Base-by-base conservation (phyloP, 2,329 filamentous ascomycete species). In the Cercospora sesami region DNA sequence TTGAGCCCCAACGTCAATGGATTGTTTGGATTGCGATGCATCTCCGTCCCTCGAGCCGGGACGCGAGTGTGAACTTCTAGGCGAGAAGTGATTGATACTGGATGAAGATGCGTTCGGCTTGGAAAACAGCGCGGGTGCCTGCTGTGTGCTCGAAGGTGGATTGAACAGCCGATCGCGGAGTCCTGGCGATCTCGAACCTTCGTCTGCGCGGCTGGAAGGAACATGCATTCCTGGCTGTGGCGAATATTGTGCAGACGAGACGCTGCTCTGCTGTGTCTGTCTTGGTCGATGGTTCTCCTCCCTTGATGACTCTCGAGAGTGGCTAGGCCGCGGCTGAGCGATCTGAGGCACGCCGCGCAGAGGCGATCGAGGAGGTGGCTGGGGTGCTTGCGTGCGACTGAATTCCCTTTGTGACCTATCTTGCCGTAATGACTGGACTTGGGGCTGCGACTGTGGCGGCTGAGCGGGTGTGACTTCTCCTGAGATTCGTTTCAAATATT, bases 401-500 rank as follows among this genome's bases (percentile, higher is more conserved):
- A 64, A 64, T 3, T 69, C 60, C 16, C 66, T 48, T 16, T 55
- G 21, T 4, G 63, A 51, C 30, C 59, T 31, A 16, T 65, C 31
- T 53, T 70, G 66, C 45, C 70, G 63, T 21, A 65, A 57, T 5
- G 69, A 68, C 39, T 63, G 48, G 4, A 60, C 12, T 9, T 64
- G 28, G 1, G 60, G 21, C 42, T 66, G 64, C 10, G 59, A 33
- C 18, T 66, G 57, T 42, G 66, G 69, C 5, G 62, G 36, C 5
- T 36, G 39, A 42, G 60, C 67, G 18, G 63, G 65, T n/a, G 68
- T 60, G 4, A 61, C 62, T 12, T 75, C 74, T 55, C 65, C 63
- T 12, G 73, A 74, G 51, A 71, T 71, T 7, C 73, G 73, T 64
- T 72, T 74, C 18, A 70, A 70, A 59, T 76, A 75, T 58, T 73